phyloP scores from a whole-genome alignment of 2,329 filamentous ascomycete genomes.

The Phialophora tarda region DNA sequence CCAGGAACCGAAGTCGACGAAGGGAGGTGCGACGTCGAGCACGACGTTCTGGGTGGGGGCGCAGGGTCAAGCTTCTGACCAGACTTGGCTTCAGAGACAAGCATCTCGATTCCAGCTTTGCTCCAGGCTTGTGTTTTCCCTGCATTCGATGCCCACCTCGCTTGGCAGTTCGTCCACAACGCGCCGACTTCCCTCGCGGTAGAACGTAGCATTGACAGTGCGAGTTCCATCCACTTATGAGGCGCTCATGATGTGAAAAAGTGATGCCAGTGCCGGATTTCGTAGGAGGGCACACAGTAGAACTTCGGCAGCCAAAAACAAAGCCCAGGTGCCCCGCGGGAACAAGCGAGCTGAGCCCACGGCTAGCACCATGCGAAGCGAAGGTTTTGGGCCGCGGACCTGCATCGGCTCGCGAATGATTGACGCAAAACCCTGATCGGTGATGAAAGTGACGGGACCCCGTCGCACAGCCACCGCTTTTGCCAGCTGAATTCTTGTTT shows the following conservation, averaged over 20 bases:
- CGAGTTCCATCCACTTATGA: background rate
- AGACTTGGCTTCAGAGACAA: conserved; percentile 18
- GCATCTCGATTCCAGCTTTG: conserved; percentile 2
- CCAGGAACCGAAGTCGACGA: conserved; percentile 11
- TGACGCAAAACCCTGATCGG: conserved; percentile 11
- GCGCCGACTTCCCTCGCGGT: background rate
- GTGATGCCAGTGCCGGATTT: background rate
- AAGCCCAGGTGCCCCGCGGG: background rate
- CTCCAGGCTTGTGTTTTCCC: background rate
- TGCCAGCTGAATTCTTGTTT: conserved; percentile 22
- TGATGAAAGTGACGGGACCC: conserved; percentile 1
- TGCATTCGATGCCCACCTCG: background rate
- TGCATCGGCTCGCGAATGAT: conserved; percentile 17
- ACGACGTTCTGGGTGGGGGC: background rate
- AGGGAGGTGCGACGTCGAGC: background rate
- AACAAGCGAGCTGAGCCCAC: conserved; percentile 25
- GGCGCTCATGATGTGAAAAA: background rate
- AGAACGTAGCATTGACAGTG: background rate
- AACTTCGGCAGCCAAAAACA: background rate
- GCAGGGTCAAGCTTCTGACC: conserved; percentile 7
- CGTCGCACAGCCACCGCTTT: conserved; percentile 10
- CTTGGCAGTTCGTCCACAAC: background rate
- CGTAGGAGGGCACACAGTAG: background rate
- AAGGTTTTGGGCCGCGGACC: conserved; percentile 3
- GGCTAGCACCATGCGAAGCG: conserved; percentile 1